Percentiles rank a stretch among this genome's conserved stretches.
Conservation (phyloP, 2,329 filamentous ascomycete genomes). For the Colletotrichum graminicola region DNA sequence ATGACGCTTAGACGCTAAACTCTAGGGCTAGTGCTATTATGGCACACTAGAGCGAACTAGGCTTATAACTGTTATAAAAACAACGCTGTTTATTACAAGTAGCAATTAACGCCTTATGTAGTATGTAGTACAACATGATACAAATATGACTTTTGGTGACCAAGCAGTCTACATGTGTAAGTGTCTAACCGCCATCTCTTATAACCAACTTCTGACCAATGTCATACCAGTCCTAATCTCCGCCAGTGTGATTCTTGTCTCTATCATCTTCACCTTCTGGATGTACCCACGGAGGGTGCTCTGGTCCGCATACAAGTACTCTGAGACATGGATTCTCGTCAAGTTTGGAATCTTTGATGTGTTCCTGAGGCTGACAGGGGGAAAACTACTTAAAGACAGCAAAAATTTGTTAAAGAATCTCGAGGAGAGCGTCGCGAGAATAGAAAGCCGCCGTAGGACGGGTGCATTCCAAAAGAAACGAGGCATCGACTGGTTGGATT, state of each 20-base stretch:
- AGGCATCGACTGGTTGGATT: no score
- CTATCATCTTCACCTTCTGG: conserved; percentile 41
- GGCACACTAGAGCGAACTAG: no score
- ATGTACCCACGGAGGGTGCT: conserved; percentile 6
- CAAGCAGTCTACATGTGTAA: conserved; percentile 46
- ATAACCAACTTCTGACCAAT: background rate
- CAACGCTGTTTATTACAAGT: no score
- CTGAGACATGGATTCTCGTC: background rate
- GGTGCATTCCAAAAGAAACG: background rate
- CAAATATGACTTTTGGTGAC: conserved; percentile 38
- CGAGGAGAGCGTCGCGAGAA: background rate
- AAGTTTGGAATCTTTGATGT: background rate
- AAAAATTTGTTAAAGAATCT: background rate
- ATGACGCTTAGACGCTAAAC: no score
- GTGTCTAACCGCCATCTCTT: background rate
- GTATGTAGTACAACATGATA: no score
- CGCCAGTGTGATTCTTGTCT: conserved; percentile 41
- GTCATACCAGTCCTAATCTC: conserved; percentile 40
- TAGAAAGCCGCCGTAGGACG: background rate
- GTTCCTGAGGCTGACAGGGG: background rate
- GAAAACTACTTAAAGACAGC: background rate
- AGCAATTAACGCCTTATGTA: no score
- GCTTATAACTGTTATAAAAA: no score
- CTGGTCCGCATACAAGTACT: conserved; percentile 8
- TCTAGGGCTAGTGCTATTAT: no score